Evolutionary conservation across 768 basidiomycete genomes (phyloP).

Genomic region (Pisolithus marmoratus): DNA sequence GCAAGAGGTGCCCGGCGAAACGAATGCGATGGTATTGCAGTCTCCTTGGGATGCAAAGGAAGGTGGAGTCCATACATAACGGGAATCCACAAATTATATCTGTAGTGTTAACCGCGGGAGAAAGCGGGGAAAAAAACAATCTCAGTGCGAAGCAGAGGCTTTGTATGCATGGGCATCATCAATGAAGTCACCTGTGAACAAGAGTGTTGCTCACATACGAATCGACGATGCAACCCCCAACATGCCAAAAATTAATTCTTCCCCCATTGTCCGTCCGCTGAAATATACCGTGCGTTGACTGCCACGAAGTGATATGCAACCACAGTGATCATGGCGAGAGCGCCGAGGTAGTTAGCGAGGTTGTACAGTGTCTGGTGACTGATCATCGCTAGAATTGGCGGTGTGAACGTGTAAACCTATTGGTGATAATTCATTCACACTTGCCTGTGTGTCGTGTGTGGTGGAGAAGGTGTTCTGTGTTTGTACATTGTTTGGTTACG

Average conservation of each 20-base stretch:
- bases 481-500: conserved; percentile 32
- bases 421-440: background rate
- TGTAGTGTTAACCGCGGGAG: too few species aligned
- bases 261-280: conserved; percentile 20
- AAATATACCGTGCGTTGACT: conserved; percentile 62
- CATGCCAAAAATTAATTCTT: background rate
- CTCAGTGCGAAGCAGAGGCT: too few species aligned
- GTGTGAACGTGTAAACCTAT: background rate
- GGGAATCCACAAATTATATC: too few species aligned
- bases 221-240: background rate
- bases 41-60: background rate
- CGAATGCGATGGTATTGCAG: background rate
- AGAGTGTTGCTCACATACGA: background rate
- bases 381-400: conserved; percentile 50
- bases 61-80: too few species aligned
- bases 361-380: conserved; percentile 73
- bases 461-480: conserved; percentile 13
- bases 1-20: background rate
- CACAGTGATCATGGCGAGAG: conserved; percentile 81
- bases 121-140: too few species aligned
- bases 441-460: conserved; percentile 13
- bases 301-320: conserved; percentile 88
- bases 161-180: background rate
- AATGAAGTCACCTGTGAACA: background rate
- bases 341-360: conserved; percentile 78